A percentile compares a stretch with the other conserved stretches of the same genome.
Evolutionary conservation across 805 yeast genomes (phyloP).

Genomic region (Metschnikowia chrysomelidarum): DNA sequence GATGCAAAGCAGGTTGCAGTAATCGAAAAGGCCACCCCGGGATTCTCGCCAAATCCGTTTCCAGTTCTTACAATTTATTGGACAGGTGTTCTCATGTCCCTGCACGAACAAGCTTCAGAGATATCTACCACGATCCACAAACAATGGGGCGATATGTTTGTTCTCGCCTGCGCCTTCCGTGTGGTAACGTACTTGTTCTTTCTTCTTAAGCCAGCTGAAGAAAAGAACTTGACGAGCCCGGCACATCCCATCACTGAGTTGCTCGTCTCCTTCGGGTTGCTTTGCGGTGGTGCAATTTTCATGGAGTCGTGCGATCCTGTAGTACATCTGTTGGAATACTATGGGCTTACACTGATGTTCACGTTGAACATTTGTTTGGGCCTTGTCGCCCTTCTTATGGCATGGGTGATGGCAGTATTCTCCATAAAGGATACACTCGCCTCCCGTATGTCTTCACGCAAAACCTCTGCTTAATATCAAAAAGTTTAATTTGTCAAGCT

Average conservation of each 20-base stretch:
- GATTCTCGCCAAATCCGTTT: conserved; percentile 90
- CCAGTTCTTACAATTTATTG: conserved; percentile 91
- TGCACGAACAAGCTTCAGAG: conserved; percentile 81
- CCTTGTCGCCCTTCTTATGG: conserved; percentile 72
- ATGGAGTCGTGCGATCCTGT: conserved; percentile 91
- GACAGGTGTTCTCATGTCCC: conserved; percentile 96
- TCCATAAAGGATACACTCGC: conserved; percentile 48
- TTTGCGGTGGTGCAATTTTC: conserved; percentile 88
- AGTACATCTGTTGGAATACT: conserved; percentile 73
- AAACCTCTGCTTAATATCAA: not conserved
- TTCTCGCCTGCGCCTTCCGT: conserved; percentile 81
- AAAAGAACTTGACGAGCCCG: conserved; percentile 26
- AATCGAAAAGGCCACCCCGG: conserved; percentile 51
- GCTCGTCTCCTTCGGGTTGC: conserved; percentile 69
- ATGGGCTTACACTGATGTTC: conserved; percentile 87
- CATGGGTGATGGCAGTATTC: conserved; percentile 77
- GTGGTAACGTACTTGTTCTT: conserved; percentile 54
- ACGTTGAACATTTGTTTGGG: conserved; percentile 87
- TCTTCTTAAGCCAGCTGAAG: conserved; percentile 40
- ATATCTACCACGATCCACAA: conserved; percentile 77
- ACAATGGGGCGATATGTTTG: conserved; percentile 89
- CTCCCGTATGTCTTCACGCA: conserved; percentile 4
- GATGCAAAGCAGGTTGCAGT: conserved; percentile 11
- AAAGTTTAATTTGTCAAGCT: not conserved
- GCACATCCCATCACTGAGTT: conserved; percentile 83